Evolutionary conservation across 1,284 basidiomycete species (phyloP).

Genomic region (Vanrija sp.): DNA sequence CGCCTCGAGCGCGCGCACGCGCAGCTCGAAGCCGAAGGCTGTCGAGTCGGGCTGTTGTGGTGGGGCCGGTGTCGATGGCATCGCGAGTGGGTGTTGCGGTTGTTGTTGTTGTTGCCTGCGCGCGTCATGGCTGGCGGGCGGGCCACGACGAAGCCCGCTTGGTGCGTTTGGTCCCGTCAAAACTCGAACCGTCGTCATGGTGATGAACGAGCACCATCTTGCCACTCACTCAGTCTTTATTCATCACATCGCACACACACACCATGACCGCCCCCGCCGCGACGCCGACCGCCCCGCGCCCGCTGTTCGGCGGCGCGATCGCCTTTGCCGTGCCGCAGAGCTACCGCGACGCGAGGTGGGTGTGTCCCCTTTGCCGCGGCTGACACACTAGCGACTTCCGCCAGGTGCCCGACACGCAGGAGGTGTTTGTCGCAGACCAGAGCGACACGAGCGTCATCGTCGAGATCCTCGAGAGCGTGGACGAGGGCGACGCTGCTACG

Average conservation of each 20-base stretch:
- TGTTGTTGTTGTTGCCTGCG: neutral
- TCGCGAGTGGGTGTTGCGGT: neutral
- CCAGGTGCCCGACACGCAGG: constrained; percentile 95
- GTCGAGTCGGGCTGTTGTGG: neutral
- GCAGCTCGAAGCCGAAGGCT: constrained; percentile 31
- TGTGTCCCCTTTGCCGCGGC: constrained; percentile 8
- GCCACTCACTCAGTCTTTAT: neutral
- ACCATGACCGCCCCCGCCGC: constrained; percentile 7
- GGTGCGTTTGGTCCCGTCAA: too few species aligned
- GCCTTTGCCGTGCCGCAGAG: constrained; percentile 57
- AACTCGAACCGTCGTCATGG: too few species aligned
- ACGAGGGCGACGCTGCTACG: constrained; percentile 50
- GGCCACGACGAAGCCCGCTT: neutral
- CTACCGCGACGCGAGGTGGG: constrained; percentile 84
- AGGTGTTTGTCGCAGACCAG: constrained; percentile 76
- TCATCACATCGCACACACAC: neutral
- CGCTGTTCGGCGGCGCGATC: constrained; percentile 69
- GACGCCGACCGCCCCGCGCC: constrained; percentile 8
- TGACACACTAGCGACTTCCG: constrained; percentile 64
- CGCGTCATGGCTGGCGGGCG: neutral
- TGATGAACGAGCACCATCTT: neutral
- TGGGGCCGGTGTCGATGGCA: too few species aligned
- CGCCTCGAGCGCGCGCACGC: constrained; percentile 40
- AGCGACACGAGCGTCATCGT: constrained; percentile 74
- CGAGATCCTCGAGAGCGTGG: constrained; percentile 77